Conservation (phyloP, 306 rosid genomes). For the Vigna trinervia region DNA sequence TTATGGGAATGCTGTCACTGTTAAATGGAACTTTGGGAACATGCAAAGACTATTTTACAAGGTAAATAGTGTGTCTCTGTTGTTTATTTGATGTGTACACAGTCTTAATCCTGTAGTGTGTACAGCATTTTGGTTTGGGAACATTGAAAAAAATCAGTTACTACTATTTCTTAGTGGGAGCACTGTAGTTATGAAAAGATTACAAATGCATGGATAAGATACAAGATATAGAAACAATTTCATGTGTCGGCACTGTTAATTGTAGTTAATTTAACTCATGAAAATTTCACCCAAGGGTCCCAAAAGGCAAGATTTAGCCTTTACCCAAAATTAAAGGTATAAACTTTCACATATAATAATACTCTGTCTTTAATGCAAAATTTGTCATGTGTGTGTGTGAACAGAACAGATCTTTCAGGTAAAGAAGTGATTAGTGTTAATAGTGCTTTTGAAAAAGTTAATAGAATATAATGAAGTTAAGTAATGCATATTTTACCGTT, state of each 20-base stretch:
- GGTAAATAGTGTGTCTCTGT: slow-evolving; percentile 6
- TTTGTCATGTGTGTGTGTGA: neutral
- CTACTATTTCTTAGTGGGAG: neutral
- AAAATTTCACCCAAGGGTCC: neutral
- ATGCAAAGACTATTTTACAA: slow-evolving; percentile 18
- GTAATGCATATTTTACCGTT: slow-evolving; percentile 39
- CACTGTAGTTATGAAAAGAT: neutral
- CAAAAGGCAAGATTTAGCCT: slow-evolving; percentile 26
- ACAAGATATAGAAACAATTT: slow-evolving; percentile 25
- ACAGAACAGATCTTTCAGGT: neutral
- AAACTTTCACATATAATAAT: neutral
- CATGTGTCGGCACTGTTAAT: slow-evolving; percentile 48
- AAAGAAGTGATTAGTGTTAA: neutral
- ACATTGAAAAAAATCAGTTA: slow-evolving; percentile 3
- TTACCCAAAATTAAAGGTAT: neutral
- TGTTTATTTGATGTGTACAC: neutral
- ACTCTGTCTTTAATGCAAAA: neutral
- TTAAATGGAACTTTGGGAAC: slow-evolving; percentile 41
- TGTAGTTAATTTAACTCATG: slow-evolving; percentile 7
- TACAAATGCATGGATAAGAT: neutral
- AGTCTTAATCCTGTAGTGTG: neutral
- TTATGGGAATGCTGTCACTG: slow-evolving; percentile 4
- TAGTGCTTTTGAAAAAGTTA: neutral
- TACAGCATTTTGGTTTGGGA: neutral
- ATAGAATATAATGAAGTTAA: neutral